Conservation (phyloP, 768 basidiomycete genomes). For the Suillus clintonianus region DNA sequence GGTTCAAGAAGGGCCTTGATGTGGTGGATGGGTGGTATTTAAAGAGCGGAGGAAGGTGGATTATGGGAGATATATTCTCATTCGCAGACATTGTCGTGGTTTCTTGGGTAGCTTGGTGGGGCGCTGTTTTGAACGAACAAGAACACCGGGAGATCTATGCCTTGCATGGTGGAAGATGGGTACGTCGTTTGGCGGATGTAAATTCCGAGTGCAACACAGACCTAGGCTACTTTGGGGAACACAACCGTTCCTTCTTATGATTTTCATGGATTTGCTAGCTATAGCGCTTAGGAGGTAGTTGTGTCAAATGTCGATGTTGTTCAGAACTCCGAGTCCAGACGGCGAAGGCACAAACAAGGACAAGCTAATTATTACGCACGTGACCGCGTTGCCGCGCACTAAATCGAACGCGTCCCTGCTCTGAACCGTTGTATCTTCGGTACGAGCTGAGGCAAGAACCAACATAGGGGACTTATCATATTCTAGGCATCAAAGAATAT, state of each 20-base stretch:
- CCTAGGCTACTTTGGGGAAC: not conserved
- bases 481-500: not conserved
- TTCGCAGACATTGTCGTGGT: constrained; percentile 1
- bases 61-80: constrained; percentile 6
- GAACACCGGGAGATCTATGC: not conserved
- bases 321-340: no score
- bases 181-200: constrained; percentile 18
- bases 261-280: no score
- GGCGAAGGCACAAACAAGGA: not conserved
- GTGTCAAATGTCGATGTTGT: no score
- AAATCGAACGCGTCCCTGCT: not conserved
- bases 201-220: constrained; percentile 24
- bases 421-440: not conserved
- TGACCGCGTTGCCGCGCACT: not conserved
- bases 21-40: not conserved
- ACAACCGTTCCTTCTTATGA: not conserved
- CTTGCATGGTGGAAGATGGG: constrained; percentile 3
- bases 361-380: not conserved
- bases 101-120: not conserved
- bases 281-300: no score
- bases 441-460: not conserved
- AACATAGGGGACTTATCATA: not conserved
- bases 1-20: not conserved
- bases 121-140: not conserved
- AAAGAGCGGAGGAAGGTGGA: constrained; percentile 7